phyloP scores from a whole-genome alignment of 2,329 filamentous ascomycete genomes.

The Sordariomycetes sp. region DNA sequence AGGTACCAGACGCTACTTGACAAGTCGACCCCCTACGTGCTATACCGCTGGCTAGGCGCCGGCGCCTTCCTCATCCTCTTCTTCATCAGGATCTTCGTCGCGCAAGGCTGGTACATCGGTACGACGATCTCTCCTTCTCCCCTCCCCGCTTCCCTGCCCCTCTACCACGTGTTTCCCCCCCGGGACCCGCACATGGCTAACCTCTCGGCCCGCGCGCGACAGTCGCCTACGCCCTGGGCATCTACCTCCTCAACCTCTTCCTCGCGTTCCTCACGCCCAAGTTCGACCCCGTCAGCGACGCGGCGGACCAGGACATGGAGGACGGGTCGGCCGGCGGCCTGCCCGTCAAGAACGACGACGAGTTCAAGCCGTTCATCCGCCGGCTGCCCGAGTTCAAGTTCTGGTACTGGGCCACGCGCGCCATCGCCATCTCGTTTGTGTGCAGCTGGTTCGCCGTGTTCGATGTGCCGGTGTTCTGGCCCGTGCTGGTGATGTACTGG shows the following conservation, averaged over 20 bases:
- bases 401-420: constrained; percentile 92
- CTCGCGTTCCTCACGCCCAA: constrained; percentile 97
- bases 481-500: constrained; percentile 97
- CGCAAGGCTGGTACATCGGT: constrained; percentile 99
- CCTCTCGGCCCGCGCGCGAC: not conserved
- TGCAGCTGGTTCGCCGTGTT: constrained; percentile 94
- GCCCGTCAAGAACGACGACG: constrained; percentile 91
- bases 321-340: constrained; percentile 74
- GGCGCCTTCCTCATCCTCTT: constrained; percentile 66
- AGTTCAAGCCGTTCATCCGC: constrained; percentile 95
- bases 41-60: constrained; percentile 88
- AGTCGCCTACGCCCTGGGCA: constrained; percentile 93
- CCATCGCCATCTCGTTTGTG: constrained; percentile 68
- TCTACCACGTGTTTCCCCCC: not conserved
- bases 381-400: constrained; percentile 98
- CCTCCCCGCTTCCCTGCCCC: not conserved
- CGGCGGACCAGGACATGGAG: constrained; percentile 88
- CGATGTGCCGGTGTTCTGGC: constrained; percentile 98
- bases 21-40: constrained; percentile 78
- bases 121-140: constrained; percentile 12
- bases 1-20: constrained; percentile 92
- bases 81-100: constrained; percentile 78
- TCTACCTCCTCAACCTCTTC: constrained; percentile 98
- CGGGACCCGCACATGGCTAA: not conserved
- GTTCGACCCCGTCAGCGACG: constrained; percentile 93